Conservation (phyloP, 192 early-diverging fungal species). For the Podila horticola region DNA sequence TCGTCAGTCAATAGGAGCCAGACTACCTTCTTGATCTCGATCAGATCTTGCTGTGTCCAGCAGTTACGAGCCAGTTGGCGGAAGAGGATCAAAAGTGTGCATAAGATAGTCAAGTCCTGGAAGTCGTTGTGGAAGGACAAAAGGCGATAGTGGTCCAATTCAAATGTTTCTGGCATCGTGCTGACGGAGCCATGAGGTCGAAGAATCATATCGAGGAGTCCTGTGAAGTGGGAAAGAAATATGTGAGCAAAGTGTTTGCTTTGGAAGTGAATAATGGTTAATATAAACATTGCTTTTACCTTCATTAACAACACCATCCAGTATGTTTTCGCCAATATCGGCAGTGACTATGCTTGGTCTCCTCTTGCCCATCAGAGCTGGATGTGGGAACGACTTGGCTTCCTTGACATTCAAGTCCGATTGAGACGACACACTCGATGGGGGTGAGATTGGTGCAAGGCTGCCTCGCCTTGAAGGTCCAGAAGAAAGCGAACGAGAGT, state of each 20-base stretch:
- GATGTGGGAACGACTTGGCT: not conserved
- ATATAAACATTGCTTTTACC: not conserved
- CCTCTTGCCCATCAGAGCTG: slow-evolving; percentile 14
- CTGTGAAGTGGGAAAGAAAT: not conserved
- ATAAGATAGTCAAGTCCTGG: slow-evolving; percentile 53
- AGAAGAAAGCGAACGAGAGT: not conserved
- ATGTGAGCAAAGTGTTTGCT: too few relatives aligned
- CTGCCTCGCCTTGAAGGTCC: slow-evolving; percentile 11
- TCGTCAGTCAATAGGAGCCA: slow-evolving; percentile 47
- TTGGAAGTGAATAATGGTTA: too few relatives aligned
- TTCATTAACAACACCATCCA: slow-evolving; percentile 49
- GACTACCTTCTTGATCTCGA: slow-evolving; percentile 51
- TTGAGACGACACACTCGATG: not conserved
- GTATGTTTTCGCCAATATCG: slow-evolving; percentile 49
- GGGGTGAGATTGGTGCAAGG: not conserved
- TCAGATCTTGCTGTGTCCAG: slow-evolving; percentile 44
- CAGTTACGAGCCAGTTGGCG: slow-evolving; percentile 50
- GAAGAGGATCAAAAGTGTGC: slow-evolving; percentile 53
- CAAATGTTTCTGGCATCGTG: slow-evolving; percentile 51
- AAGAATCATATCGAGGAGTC: slow-evolving; percentile 43
- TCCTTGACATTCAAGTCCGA: slow-evolving; percentile 2
- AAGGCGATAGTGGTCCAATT: slow-evolving; percentile 53
- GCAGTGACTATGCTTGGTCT: slow-evolving; percentile 28
- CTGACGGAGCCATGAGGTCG: slow-evolving; percentile 24
- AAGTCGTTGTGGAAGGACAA: slow-evolving; percentile 56